Evolutionary conservation across 2,329 filamentous ascomycete genomes (phyloP).

Genomic region (Zasmidium citrigriseum): DNA sequence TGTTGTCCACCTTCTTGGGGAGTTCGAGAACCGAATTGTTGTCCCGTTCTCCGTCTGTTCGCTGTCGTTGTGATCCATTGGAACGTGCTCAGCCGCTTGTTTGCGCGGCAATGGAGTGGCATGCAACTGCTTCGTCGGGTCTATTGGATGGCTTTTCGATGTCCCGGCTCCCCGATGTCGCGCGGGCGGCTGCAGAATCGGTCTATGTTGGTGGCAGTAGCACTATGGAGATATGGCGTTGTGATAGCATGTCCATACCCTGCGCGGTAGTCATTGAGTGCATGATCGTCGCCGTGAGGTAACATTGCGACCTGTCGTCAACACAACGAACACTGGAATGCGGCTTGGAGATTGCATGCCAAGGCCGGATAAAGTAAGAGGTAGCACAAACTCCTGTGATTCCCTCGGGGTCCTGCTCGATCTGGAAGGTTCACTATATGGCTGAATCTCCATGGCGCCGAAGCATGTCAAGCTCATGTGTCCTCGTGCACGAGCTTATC

Average conservation of each 20-base stretch:
- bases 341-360: slow-evolving; percentile 20
- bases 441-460: no score
- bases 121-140: slow-evolving; percentile 6
- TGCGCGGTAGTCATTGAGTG: not conserved
- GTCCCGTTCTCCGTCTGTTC: slow-evolving; percentile 10
- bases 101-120: slow-evolving; percentile 3
- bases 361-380: slow-evolving; percentile 13
- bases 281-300: slow-evolving; percentile 2
- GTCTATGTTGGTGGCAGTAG: not conserved
- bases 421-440: no score
- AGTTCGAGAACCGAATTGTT: slow-evolving; percentile 31
- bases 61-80: slow-evolving; percentile 9
- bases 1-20: slow-evolving; percentile 35
- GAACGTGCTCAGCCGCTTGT: not conserved
- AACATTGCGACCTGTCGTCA: slow-evolving; percentile 10
- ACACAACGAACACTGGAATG: slow-evolving; percentile 28
- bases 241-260: not conserved
- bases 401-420: no score
- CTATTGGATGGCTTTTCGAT: not conserved
- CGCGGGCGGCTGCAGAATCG: slow-evolving; percentile 1
- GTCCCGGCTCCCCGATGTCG: not conserved
- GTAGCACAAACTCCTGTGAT: slow-evolving; percentile 17
- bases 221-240: not conserved
- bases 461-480: no score
- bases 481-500: no score